These are phyloP conservation scores for Orobanche coerulescens DNA, from an alignment of 257 asterid species.

Conservation along the genomic window DNA sequence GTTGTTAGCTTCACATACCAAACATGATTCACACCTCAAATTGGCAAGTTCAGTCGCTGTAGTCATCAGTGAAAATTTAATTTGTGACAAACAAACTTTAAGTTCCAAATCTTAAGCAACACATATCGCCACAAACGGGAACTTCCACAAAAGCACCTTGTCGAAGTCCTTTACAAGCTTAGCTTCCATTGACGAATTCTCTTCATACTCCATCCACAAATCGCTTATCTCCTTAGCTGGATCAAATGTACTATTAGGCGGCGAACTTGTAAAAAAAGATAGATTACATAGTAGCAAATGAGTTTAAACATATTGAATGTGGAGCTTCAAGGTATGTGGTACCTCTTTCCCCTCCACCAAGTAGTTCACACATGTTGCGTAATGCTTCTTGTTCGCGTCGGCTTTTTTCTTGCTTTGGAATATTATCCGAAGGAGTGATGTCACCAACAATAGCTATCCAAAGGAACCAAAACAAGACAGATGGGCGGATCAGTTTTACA, in stretches of 20 bases:
- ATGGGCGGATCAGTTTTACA: neutral
- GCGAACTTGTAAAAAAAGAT: slow-evolving; percentile 17
- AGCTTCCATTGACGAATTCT: slow-evolving; percentile 77
- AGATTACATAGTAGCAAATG: neutral
- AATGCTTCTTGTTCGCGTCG: slow-evolving; percentile 77
- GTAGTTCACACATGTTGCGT: slow-evolving; percentile 75
- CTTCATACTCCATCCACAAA: slow-evolving; percentile 93
- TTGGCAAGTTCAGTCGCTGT: neutral
- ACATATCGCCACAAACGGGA: neutral
- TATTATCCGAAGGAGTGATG: slow-evolving; percentile 82
- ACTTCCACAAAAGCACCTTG: slow-evolving; percentile 46
- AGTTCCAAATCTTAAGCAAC: slow-evolving; percentile 4
- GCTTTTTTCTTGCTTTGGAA: slow-evolving; percentile 82
- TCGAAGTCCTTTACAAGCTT: slow-evolving; percentile 94
- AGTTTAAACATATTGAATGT: slow-evolving; percentile 11
- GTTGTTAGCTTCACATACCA: neutral
- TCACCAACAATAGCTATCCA: slow-evolving; percentile 88
- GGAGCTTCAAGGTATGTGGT: slow-evolving; percentile 17
- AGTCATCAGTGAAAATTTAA: neutral
- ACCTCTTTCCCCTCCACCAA: slow-evolving; percentile 93
- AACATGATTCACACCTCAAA: neutral
- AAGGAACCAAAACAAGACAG: slow-evolving; percentile 11
- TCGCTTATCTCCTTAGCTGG: slow-evolving; percentile 86
- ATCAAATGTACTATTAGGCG: slow-evolving; percentile 22
- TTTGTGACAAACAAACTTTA: neutral